Percentiles rank a stretch among this genome's conserved stretches.
phyloP scores from a whole-genome alignment of 1,139 yeast species.

The Suhomyces terraborum region DNA sequence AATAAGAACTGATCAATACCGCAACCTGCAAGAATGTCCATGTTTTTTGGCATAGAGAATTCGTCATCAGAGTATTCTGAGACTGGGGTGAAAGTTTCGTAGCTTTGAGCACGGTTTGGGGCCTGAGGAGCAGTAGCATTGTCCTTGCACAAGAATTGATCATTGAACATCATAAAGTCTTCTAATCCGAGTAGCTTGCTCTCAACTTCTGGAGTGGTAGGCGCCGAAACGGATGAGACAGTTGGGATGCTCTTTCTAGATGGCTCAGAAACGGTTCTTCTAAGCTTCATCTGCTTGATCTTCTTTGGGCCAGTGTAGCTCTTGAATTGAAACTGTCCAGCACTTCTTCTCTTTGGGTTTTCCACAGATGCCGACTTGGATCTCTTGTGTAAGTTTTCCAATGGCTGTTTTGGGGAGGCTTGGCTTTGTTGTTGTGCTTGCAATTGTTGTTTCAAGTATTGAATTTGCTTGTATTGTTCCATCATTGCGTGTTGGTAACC shows the following conservation, averaged over 20 bases:
- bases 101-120: conserved; percentile 5
- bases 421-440: conserved; percentile 14
- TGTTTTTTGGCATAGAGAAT: conserved; percentile 14
- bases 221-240: conserved; percentile 11
- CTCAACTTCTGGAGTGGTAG: conserved; percentile 12
- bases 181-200: conserved; percentile 28
- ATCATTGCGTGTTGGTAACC: conserved; percentile 29
- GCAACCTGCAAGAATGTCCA: conserved; percentile 19
- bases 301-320: conserved; percentile 40
- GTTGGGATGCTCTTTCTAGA: conserved; percentile 10
- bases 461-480: conserved; percentile 30
- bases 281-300: conserved; percentile 24
- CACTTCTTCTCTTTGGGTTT: conserved; percentile 26
- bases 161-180: conserved; percentile 35
- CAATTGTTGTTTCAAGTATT: conserved; percentile 29
- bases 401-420: conserved; percentile 9
- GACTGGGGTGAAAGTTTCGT: conserved; percentile 24
- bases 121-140: conserved; percentile 10
- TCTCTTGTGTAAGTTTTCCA: conserved; percentile 24
- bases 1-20: conserved; percentile 29
- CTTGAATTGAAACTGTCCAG: conserved; percentile 40
- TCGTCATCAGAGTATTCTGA: conserved; percentile 30
- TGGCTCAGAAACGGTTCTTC: conserved; percentile 30
- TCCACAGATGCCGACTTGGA: conserved; percentile 27
- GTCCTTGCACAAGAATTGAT: conserved; percentile 14